Conservation (phyloP, 495 filamentous ascomycete genomes). For the Schizothecium vesticola region DNA sequence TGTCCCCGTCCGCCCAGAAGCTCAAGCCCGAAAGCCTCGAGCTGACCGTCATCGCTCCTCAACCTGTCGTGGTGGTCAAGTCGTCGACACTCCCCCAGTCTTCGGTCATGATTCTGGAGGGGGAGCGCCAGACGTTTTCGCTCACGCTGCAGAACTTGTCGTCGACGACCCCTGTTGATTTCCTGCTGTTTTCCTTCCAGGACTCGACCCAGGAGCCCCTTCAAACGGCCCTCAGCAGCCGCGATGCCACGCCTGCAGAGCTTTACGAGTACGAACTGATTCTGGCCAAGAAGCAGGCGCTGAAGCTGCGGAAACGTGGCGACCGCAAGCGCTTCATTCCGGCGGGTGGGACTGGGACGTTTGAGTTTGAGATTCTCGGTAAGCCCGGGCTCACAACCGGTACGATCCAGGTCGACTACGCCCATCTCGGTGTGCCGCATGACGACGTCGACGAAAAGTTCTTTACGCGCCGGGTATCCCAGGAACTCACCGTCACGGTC, state of each 20-base stretch:
- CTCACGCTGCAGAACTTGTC: slow-evolving; percentile 79
- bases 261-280: slow-evolving; percentile 81
- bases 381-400: slow-evolving; percentile 79
- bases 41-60: slow-evolving; percentile 67
- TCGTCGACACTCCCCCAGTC: slow-evolving; percentile 75
- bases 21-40: slow-evolving; percentile 46
- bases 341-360: slow-evolving; percentile 62
- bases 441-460: slow-evolving; percentile 65
- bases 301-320: slow-evolving; percentile 56
- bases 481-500: slow-evolving; percentile 82
- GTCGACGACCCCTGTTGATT: slow-evolving; percentile 63
- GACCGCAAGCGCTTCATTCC: slow-evolving; percentile 54
- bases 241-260: slow-evolving; percentile 69
- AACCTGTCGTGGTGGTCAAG: slow-evolving; percentile 71
- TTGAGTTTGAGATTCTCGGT: slow-evolving; percentile 79
- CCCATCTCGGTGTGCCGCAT: slow-evolving; percentile 58
- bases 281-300: slow-evolving; percentile 65
- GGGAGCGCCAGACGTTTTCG: slow-evolving; percentile 69
- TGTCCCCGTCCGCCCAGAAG: slow-evolving; percentile 27
- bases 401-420: slow-evolving; percentile 79
- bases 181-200: slow-evolving; percentile 80
- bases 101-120: slow-evolving; percentile 86
- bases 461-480: slow-evolving; percentile 75
- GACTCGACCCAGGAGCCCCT: slow-evolving; percentile 78
- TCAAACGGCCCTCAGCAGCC: slow-evolving; percentile 66